These are phyloP conservation scores for Lolium multiflorum DNA, from an alignment of 176 grass and related monocot genomes.

Conservation along the genomic window DNA sequence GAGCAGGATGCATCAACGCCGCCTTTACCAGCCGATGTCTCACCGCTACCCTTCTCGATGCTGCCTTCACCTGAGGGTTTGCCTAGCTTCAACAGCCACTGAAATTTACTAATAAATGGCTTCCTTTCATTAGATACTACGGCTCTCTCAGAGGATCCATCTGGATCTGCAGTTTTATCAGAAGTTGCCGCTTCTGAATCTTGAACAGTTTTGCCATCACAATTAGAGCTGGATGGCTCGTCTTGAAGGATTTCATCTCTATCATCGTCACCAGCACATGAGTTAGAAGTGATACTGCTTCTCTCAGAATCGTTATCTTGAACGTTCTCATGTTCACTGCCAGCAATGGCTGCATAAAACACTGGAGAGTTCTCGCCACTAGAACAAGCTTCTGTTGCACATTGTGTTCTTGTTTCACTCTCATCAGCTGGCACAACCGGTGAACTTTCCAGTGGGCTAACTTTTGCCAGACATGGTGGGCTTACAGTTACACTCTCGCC, in stretches of 20 bases:
- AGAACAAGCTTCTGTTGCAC: constrained; percentile 43
- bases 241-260: constrained; percentile 52
- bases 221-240: constrained; percentile 43
- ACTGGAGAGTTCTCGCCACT: constrained; percentile 66
- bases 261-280: constrained; percentile 59
- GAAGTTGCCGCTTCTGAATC: constrained; percentile 32
- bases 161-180: constrained; percentile 33
- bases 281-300: constrained; percentile 77
- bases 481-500: constrained; percentile 31
- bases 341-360: constrained; percentile 50
- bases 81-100: constrained; percentile 76
- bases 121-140: constrained; percentile 64
- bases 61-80: constrained; percentile 60
- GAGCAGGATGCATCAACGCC: background rate
- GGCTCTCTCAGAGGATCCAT: constrained; percentile 38
- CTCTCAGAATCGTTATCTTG: constrained; percentile 73
- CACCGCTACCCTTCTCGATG: constrained; percentile 43
- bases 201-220: constrained; percentile 41
- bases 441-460: constrained; percentile 29
- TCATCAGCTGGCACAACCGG: background rate
- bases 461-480: background rate
- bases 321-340: constrained; percentile 52
- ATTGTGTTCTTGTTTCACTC: constrained; percentile 31
- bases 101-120: constrained; percentile 72
- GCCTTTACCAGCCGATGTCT: constrained; percentile 43